These are phyloP conservation scores for Mycena indigotica DNA, from an alignment of 768 basidiomycete genomes.

Conservation along the genomic window DNA sequence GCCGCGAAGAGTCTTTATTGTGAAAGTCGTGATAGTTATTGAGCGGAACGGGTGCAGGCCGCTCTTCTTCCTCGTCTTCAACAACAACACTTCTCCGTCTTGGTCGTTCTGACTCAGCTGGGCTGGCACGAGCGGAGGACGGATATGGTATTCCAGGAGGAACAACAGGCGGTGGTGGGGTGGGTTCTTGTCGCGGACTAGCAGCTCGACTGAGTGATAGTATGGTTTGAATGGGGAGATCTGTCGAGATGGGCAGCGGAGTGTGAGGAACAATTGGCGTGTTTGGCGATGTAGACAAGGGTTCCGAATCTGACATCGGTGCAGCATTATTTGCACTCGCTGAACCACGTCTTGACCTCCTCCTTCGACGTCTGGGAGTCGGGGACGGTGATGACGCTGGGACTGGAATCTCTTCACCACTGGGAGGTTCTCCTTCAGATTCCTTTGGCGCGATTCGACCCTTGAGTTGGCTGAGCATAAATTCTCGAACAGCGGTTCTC, in stretches of 20 bases:
- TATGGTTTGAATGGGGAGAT: background rate
- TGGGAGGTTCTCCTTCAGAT: slow-evolving; percentile 63
- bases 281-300: slow-evolving; percentile 53
- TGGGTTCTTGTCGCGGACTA: slow-evolving; percentile 34
- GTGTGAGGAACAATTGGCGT: slow-evolving; percentile 61
- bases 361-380: slow-evolving; percentile 56
- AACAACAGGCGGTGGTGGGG: background rate
- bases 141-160: slow-evolving; percentile 5
- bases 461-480: slow-evolving; percentile 66
- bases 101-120: slow-evolving; percentile 38
- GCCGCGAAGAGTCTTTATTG: slow-evolving; percentile 13
- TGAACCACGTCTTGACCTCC: slow-evolving; percentile 55
- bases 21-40: slow-evolving; percentile 11
- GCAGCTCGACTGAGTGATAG: slow-evolving; percentile 42
- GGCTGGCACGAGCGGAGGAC: slow-evolving; percentile 1
- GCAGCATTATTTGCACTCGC: slow-evolving; percentile 42
- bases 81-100: slow-evolving; percentile 66
- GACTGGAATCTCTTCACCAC: slow-evolving; percentile 56
- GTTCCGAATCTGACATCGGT: slow-evolving; percentile 56
- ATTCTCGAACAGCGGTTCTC: slow-evolving; percentile 68
- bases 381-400: slow-evolving; percentile 35
- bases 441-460: slow-evolving; percentile 55
- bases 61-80: slow-evolving; percentile 69
- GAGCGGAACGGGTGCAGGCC: slow-evolving; percentile 28
- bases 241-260: slow-evolving; percentile 41